Evolutionary conservation across 2,329 filamentous ascomycete species (phyloP).

Genomic region (Apiospora hydei): DNA sequence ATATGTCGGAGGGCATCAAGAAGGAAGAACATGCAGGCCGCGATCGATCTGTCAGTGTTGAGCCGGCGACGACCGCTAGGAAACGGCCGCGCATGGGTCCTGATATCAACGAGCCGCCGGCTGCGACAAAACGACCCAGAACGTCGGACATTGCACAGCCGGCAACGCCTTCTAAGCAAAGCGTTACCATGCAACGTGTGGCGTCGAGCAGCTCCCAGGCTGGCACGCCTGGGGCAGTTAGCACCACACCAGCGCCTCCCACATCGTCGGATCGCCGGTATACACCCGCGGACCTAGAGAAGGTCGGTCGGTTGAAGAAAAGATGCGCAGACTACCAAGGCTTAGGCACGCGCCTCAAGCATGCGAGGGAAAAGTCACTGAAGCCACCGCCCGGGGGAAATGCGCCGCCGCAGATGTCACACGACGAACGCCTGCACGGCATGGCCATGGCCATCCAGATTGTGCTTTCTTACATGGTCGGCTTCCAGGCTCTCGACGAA

Average conservation of each 20-base stretch:
- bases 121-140: constrained; percentile 51
- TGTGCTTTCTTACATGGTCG: constrained; percentile 54
- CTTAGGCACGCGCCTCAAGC: constrained; percentile 61
- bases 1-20: constrained; percentile 38
- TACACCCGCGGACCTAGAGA: constrained; percentile 41
- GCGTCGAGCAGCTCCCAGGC: constrained; percentile 61
- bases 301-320: constrained; percentile 42
- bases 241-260: constrained; percentile 49
- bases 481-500: constrained; percentile 58
- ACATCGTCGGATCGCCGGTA: constrained; percentile 44
- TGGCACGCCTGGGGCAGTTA: constrained; percentile 57
- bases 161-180: constrained; percentile 59
- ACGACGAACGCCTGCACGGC: constrained; percentile 38
- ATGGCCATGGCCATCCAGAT: constrained; percentile 42
- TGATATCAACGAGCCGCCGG: constrained; percentile 46
- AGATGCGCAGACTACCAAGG: constrained; percentile 47
- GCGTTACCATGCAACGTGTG: constrained; percentile 59
- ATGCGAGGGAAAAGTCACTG: constrained; percentile 58
- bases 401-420: constrained; percentile 26
- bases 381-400: constrained; percentile 33
- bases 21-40: constrained; percentile 42
- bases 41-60: constrained; percentile 51
- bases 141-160: constrained; percentile 53
- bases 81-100: constrained; percentile 55
- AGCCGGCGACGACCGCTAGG: constrained; percentile 54